Evolutionary conservation across 192 early-diverging fungal species (phyloP).

Genomic region (Diversispora epigaea): DNA sequence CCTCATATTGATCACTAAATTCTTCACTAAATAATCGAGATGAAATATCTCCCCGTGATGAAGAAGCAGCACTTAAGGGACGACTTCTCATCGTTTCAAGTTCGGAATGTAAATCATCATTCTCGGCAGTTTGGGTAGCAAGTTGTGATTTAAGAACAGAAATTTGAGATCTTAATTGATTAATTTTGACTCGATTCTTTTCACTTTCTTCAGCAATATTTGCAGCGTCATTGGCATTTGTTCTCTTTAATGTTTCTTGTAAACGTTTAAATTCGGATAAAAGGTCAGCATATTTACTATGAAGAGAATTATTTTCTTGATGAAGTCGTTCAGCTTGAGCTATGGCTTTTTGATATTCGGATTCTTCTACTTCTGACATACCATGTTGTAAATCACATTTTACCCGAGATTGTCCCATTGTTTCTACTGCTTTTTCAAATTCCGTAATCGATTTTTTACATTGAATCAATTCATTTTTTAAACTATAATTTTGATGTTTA

Average conservation of each 20-base stretch:
- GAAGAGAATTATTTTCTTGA: conserved; percentile 40
- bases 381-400: conserved; percentile 12
- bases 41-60: neutral
- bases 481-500: conserved; percentile 48
- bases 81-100: conserved; percentile 27
- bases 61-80: conserved; percentile 5
- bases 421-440: conserved; percentile 46
- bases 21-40: conserved; percentile 30
- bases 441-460: conserved; percentile 50
- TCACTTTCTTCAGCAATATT: too few relatives aligned
- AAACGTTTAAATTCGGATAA: conserved; percentile 32
- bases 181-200: too few relatives aligned
- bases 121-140: neutral
- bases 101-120: conserved; percentile 20
- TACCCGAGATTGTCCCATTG: conserved; percentile 33
- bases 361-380: conserved; percentile 3
- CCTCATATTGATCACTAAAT: conserved; percentile 33
- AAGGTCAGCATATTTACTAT: conserved; percentile 46
- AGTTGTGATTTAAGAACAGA: conserved; percentile 24
- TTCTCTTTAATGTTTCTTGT: neutral
- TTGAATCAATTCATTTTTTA: conserved; percentile 47
- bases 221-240: neutral
- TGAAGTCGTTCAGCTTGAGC: neutral
- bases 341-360: neutral
- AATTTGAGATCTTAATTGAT: conserved; percentile 16